Percentiles rank a stretch among this genome's conserved stretches.
These are phyloP conservation scores for Diaporthe batatas DNA, from an alignment of 2,329 filamentous ascomycete genomes.

Conservation along the genomic window DNA sequence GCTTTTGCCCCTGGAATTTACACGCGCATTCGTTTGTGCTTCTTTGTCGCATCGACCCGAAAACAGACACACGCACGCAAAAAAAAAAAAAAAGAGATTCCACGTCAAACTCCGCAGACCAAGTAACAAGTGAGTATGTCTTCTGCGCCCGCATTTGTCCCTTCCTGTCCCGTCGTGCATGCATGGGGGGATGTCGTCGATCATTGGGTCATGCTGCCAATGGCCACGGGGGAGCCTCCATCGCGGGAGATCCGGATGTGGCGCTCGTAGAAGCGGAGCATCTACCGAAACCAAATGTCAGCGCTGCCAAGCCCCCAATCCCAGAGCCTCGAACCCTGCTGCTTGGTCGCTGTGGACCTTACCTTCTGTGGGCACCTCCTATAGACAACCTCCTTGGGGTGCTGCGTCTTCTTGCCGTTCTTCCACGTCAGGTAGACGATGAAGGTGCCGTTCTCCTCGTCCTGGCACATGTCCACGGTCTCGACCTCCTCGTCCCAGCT, in stretches of 20 bases:
- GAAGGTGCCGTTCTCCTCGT: slow-evolving; percentile 69
- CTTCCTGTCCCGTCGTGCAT: not conserved
- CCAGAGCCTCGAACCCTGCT: not conserved
- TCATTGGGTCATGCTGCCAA: slow-evolving; percentile 35
- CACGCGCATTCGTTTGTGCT: not conserved
- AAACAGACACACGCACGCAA: not conserved
- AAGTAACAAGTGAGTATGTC: not conserved
- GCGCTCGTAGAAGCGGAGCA: slow-evolving; percentile 71
- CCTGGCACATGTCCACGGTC: slow-evolving; percentile 79
- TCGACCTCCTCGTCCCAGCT: slow-evolving; percentile 83
- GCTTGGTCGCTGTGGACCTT: slow-evolving; percentile 44
- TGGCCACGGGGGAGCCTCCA: slow-evolving; percentile 38
- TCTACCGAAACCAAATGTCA: slow-evolving; percentile 53
- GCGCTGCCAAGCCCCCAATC: not conserved
- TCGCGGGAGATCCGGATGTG: slow-evolving; percentile 60
- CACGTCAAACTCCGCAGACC: not conserved
- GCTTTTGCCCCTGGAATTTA: slow-evolving; percentile 10
- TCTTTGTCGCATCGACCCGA: not conserved
- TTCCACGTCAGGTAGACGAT: slow-evolving; percentile 82
- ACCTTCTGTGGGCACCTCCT: slow-evolving; percentile 85
- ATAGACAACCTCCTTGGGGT: slow-evolving; percentile 76
- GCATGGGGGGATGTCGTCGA: not conserved
- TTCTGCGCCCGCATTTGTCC: not conserved
- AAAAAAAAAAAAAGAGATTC: not conserved
- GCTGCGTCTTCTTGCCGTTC: slow-evolving; percentile 79